Evolutionary conservation across 768 basidiomycete genomes (phyloP).

Genomic region (Russula virescens): DNA sequence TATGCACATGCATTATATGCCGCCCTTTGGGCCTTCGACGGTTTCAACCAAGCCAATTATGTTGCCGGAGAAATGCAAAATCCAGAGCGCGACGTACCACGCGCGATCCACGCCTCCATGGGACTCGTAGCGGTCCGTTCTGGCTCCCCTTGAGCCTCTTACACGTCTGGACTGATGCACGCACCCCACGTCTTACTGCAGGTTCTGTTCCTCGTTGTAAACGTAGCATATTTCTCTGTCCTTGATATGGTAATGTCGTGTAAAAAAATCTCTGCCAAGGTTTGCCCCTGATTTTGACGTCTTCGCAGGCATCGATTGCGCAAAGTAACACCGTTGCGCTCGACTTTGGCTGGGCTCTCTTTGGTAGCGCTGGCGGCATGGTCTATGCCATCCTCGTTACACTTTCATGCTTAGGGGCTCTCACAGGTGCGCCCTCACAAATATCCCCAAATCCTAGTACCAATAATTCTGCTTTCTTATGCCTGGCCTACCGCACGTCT

Average conservation of each 20-base stretch:
- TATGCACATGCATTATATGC: conserved; percentile 11
- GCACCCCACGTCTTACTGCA: neutral
- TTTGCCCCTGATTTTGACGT: neutral
- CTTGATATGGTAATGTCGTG: conserved; percentile 3
- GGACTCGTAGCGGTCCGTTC: conserved; percentile 4
- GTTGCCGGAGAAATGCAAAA: conserved; percentile 9
- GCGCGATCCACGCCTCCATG: conserved; percentile 9
- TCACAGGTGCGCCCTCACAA: neutral
- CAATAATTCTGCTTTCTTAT: too few species aligned
- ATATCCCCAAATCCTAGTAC: neutral
- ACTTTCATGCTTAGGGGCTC: conserved; percentile 5
- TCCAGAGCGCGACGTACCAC: conserved; percentile 10
- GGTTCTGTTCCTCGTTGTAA: conserved; percentile 7
- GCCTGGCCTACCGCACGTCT: too few species aligned
- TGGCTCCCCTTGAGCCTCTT: neutral
- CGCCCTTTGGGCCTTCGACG: conserved; percentile 8
- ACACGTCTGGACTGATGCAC: neutral
- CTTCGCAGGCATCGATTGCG: neutral
- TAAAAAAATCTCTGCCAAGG: neutral
- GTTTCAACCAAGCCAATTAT: conserved; percentile 12
- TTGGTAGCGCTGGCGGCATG: conserved; percentile 10
- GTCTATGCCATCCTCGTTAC: conserved; percentile 3
- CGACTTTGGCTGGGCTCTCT: conserved; percentile 12
- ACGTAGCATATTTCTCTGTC: conserved; percentile 11
- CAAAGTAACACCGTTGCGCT: conserved; percentile 11